These are phyloP conservation scores for Bryum argenteum DNA, from an alignment of 225 moss, liverwort and hornwort species.

Conservation along the genomic window DNA sequence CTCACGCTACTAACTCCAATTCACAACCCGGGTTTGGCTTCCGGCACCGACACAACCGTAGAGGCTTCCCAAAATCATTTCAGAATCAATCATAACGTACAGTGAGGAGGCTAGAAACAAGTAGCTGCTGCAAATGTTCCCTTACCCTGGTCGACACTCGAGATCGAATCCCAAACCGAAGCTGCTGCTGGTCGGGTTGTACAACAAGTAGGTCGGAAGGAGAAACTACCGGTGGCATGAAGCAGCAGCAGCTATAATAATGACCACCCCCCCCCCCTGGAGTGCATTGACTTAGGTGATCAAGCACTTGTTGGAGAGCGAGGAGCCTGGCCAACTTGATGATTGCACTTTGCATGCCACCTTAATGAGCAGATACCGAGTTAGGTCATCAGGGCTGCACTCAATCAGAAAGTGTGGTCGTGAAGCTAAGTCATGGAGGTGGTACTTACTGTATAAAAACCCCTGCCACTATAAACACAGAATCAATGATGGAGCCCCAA, in stretches of 20 bases:
- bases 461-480: slow-evolving; percentile 23
- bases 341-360: slow-evolving; percentile 54
- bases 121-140: slow-evolving; percentile 14
- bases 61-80: slow-evolving; percentile 32
- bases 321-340: slow-evolving; percentile 29
- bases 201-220: slow-evolving; percentile 32
- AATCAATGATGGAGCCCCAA: slow-evolving; percentile 21
- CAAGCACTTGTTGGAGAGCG: slow-evolving; percentile 18
- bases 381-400: slow-evolving; percentile 42
- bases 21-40: slow-evolving; percentile 20
- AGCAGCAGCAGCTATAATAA: slow-evolving; percentile 31
- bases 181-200: slow-evolving; percentile 26
- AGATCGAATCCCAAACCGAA: slow-evolving; percentile 37
- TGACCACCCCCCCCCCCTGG: slow-evolving; percentile 14
- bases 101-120: slow-evolving; percentile 14
- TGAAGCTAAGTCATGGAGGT: slow-evolving; percentile 36
- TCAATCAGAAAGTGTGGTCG: slow-evolving; percentile 39
- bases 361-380: slow-evolving; percentile 39
- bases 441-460: slow-evolving; percentile 18
- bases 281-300: slow-evolving; percentile 51
- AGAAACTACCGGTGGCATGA: slow-evolving; percentile 18
- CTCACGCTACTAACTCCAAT: slow-evolving; percentile 18
- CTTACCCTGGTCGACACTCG: slow-evolving; percentile 30
- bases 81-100: slow-evolving; percentile 33
- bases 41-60: slow-evolving; percentile 38